Evolutionary conservation across 2,329 filamentous ascomycete species (phyloP), one percentile per base, ranked within the genome.

Genomic region (Fusarium nematophilum): DNA sequence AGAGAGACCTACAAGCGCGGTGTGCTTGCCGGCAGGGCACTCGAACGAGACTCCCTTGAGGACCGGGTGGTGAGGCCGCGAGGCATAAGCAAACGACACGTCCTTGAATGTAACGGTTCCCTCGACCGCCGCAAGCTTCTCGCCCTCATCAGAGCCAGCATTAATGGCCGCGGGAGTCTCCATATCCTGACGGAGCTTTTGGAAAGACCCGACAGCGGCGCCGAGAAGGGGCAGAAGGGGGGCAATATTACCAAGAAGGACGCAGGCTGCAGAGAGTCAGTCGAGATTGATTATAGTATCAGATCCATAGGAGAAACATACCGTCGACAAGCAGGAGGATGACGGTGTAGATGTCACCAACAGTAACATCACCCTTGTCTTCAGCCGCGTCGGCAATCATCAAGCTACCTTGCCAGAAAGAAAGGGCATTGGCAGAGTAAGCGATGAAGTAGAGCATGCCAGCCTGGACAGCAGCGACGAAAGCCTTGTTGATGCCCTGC

Each of bases 381-480:
- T 72, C 70, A 7, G 77, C 72, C 2, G 76, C 70, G 6, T 75
- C 70, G 13, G 76, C 76, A 62, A 81, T 81, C 45, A 81, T 81
- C 29, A 76, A 79, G 59, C 84, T 87, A 40, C 87, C 88, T 69
- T 89, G 83, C 86, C 86, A 90, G 67, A 89, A 90, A 0, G 87
- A 86, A 11, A 90, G 76, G 2, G 85, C 86, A 68, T 90, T 90
- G 6, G 86, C 86, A 3, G 85, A 82, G 61, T 88, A 90, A 4
- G 86, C 85, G 60, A 90, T 84, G 59, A 90, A 90, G 69, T 89
- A 90, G 6, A 90, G 74, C 13, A 83, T 71, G 9, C 87, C 87
- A 7, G 85, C 79, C 66, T 89, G 86, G 0, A 84, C 71, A 4
- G 83, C 88, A 21, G 83, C 78, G 1, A 81, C 78, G 2, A 81